phyloP scores from a whole-genome alignment of 495 filamentous ascomycete species.

The Penicillium flavigenum region DNA sequence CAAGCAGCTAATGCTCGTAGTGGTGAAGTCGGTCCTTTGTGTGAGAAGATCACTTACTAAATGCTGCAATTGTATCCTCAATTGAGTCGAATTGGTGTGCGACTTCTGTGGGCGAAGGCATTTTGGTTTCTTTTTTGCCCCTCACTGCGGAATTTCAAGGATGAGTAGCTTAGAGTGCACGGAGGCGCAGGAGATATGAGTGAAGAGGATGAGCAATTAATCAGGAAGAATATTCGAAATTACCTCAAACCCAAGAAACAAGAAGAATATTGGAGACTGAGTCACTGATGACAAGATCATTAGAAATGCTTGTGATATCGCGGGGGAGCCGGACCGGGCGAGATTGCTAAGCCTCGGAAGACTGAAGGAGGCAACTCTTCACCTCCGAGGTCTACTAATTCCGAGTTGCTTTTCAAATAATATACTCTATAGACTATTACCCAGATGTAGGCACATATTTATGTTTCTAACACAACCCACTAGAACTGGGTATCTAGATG shows the following conservation, averaged over 20 bases:
- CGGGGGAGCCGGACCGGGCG: conserved; percentile 22
- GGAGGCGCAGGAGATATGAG: background rate
- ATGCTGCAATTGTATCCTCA: conserved; percentile 78
- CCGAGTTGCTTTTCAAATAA: background rate
- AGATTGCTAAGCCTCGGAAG: conserved; percentile 15
- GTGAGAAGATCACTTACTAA: conserved; percentile 58
- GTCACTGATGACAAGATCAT: conserved; percentile 29
- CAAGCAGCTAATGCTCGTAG: background rate
- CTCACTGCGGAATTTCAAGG: conserved; percentile 22
- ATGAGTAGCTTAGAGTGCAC: background rate
- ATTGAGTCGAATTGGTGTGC: conserved; percentile 71
- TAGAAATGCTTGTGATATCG: conserved; percentile 35
- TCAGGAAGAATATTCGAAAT: background rate
- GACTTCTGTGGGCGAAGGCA: conserved; percentile 40
- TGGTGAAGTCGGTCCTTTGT: background rate
- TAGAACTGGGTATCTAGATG: background rate
- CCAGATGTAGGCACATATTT: background rate
- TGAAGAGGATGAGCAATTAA: background rate
- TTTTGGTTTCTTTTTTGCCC: conserved; percentile 28
- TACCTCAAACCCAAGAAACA: background rate
- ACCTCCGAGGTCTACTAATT: conserved; percentile 10
- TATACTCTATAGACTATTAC: background rate
- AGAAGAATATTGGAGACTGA: conserved; percentile 12
- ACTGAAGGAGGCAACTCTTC: background rate
- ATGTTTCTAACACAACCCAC: background rate